Evolutionary conservation across 495 filamentous ascomycete genomes (phyloP), one percentile per base, ranked within the genome.

Genomic region (Penicillium steckii): DNA sequence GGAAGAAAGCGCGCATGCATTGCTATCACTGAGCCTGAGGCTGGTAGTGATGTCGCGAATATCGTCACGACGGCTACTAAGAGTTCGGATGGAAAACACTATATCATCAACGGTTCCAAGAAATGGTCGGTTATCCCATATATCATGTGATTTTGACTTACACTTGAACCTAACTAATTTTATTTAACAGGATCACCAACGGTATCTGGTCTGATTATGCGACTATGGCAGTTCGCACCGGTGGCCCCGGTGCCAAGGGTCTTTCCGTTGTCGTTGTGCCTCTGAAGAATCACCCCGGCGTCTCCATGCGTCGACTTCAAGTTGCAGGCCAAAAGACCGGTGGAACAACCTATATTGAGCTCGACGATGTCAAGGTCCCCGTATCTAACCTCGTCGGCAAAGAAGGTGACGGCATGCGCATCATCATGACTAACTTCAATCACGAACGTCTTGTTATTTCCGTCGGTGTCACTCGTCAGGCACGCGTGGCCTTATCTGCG

Each of bases 361-460:
- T 91, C 6, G 86, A 89, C 52, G 85, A 90, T 50, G 85, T 87
- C 30, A 73, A 77, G 48, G 86, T 91, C 3, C 87, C 86, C 3
- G 77, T 82, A 1, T 71, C 72, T 30, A 89, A 91, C 63, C 67
- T 91, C 4, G 78, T 91, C 48, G 86, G 86, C n/a, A 51, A 69
- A 24, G 88, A 91, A 59, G 85, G 85, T 38, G 71, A 75, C 49
- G 88, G 88, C 12, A 89, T 91, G 85, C 76, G 71, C 30, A 85
- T 88, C 57, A 81, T 90, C 55, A 90, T 91, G 87, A 86, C 83
- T 35, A 90, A 91, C 69, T 90, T 91, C 81, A 90, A 90, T 72
- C 87, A 91, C 58, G 88, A 91, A 70, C 80, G 87, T 0, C 69
- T 91, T 1, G 73, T 76, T 21, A 86, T 90, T 45, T 71, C 83